Conservation (phyloP, 257 asterid genomes). For the Orobanche coerulescens region DNA sequence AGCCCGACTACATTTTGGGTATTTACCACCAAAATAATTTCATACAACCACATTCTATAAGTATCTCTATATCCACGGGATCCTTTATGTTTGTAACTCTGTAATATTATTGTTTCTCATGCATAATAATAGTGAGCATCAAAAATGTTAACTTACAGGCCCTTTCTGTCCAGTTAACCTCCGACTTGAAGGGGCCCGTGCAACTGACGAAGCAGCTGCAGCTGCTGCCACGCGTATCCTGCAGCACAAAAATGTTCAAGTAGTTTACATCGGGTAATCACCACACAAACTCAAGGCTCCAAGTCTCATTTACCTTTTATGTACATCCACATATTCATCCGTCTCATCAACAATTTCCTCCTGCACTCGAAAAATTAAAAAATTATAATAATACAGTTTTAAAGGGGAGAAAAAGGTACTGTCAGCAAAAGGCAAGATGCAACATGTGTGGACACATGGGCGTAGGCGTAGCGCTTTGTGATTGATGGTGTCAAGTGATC, state of each 20-base stretch:
- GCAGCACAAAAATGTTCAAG: constrained; percentile 23
- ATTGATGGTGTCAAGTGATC: too few relatives aligned
- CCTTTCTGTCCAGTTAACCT: constrained; percentile 47
- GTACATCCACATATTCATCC: constrained; percentile 85
- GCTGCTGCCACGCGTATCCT: constrained; percentile 95
- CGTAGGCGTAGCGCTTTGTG: too few relatives aligned
- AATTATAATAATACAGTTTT: not conserved
- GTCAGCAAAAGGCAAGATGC: not conserved
- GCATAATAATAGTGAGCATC: not conserved
- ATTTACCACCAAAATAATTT: too few relatives aligned
- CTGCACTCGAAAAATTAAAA: constrained; percentile 27
- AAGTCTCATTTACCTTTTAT: constrained; percentile 47
- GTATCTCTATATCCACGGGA: too few relatives aligned
- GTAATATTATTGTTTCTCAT: not conserved
- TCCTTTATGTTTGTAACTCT: too few relatives aligned
- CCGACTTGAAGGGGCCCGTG: constrained; percentile 72
- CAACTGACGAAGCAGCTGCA: constrained; percentile 81
- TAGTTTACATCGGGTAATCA: not conserved
- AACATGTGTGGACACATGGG: too few relatives aligned
- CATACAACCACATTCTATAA: too few relatives aligned
- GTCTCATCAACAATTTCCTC: constrained; percentile 96
- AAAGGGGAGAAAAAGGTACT: not conserved
- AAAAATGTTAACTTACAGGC: constrained; percentile 42
- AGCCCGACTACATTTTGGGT: too few relatives aligned
- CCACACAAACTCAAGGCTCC: constrained; percentile 10